Evolutionary conservation across 2,329 filamentous ascomycete species (phyloP).

Genomic region (Colletotrichum gigasporum): DNA sequence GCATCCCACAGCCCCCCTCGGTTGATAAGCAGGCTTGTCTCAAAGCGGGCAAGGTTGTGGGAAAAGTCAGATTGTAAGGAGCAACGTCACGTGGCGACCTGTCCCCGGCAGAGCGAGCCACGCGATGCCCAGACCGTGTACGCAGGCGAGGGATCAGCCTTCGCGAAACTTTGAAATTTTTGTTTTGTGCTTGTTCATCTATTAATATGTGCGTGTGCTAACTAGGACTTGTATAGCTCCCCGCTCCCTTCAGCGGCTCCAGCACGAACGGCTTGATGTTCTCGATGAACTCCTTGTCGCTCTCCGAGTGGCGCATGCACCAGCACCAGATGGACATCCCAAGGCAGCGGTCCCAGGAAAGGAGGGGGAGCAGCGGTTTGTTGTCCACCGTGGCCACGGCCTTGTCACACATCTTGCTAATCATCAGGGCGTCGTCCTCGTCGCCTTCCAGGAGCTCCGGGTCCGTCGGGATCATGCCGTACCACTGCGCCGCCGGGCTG

Average conservation of each 20-base stretch:
- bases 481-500: conserved; percentile 9
- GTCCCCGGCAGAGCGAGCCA: not conserved
- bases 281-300: conserved; percentile 21
- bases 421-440: not conserved
- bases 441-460: not conserved
- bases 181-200: not conserved
- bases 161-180: not conserved
- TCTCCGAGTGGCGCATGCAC: conserved; percentile 18
- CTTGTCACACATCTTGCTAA: conserved; percentile 20
- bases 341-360: conserved; percentile 20
- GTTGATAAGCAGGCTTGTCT: not conserved
- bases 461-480: conserved; percentile 1
- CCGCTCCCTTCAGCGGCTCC: not conserved
- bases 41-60: not conserved
- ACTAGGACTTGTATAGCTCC: not conserved
- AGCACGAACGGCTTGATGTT: conserved; percentile 23
- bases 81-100: not conserved
- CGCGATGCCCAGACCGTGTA: too few species aligned
- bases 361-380: conserved; percentile 6
- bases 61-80: not conserved
- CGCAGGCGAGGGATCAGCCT: too few species aligned
- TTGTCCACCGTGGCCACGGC: conserved; percentile 14
- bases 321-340: conserved; percentile 26
- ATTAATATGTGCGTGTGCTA: not conserved
- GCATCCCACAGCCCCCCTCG: too few species aligned